Evolutionary conservation across 176 grass and related monocot genomes (phyloP).

Genomic region (Dendrocalamus sinicus): DNA sequence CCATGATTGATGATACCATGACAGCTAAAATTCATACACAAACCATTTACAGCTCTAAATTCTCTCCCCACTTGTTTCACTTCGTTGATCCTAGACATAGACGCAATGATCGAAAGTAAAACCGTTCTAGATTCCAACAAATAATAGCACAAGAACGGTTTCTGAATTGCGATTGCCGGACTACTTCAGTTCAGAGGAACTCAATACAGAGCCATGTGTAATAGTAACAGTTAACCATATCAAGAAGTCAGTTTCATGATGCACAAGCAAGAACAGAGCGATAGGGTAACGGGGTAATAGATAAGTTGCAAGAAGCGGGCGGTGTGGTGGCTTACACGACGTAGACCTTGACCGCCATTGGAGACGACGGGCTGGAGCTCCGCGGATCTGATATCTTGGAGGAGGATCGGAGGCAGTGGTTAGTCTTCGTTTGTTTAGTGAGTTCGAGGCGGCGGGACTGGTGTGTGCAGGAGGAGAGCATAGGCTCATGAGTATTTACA

Average conservation of each 20-base stretch:
- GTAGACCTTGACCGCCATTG: slow-evolving; percentile 69
- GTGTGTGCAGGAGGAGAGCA: not conserved
- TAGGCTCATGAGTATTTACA: slow-evolving; percentile 38
- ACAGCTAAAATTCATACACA: not conserved
- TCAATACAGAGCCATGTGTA: not conserved
- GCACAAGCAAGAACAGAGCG: not conserved
- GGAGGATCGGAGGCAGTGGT: not conserved
- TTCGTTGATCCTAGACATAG: slow-evolving; percentile 32
- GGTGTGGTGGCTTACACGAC: slow-evolving; percentile 51
- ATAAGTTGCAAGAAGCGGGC: not conserved
- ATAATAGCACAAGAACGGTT: not conserved
- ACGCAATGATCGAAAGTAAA: not conserved
- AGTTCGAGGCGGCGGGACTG: not conserved
- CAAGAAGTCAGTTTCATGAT: not conserved
- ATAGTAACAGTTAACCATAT: not conserved
- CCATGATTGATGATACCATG: not conserved
- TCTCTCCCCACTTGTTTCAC: not conserved
- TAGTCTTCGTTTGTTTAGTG: slow-evolving; percentile 31
- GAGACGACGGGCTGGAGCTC: slow-evolving; percentile 21
- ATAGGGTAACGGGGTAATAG: not conserved
- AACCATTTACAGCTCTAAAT: not conserved
- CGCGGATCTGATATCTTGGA: slow-evolving; percentile 57
- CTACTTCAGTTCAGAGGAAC: not conserved
- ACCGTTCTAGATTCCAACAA: not conserved
- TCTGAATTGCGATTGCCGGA: not conserved